Evolutionary conservation across 73 alveolate species (phyloP), one percentile per base, ranked within the genome.

Genomic region (Loxodes magnus): DNA sequence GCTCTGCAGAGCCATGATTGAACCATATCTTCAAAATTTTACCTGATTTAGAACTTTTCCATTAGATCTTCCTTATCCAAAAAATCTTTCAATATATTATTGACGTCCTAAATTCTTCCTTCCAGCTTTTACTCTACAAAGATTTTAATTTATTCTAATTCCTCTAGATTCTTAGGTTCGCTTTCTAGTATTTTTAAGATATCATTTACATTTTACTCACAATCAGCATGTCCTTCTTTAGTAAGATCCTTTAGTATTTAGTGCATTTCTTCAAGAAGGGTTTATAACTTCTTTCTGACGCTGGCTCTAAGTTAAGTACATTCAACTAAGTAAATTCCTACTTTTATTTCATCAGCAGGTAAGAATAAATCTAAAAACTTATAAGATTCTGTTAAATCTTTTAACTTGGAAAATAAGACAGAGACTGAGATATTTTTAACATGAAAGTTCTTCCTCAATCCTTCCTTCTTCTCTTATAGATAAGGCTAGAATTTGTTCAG

Each of bases 161-260:
- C 90, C 37, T 81, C 94, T 12, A 81, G 43, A 56, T 81, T 71
- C 30, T 61, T 68, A 27, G 94, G 94, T 20, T 66, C 83, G 9
- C 71, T 68, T 17, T 63, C 44, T 12, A 81, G 53, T 43, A 69
- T 64, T 6, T 46, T 31, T 5, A 81, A 60, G 57, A 81, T 39
- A n/a, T 42, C 43, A 20, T 76, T 75, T 2, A 75, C 85, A 39
- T 81, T 87, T 23, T 79, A 67, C 42, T 71, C 94, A 19, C 75
- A 54, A 30, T 52, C 34, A 2, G 51, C 56, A 48, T 75, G 62
- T 35, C 75, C 82, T 17, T 81, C 50, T 12, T 50, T 56, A 2
- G 71, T 77, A 60, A 64, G 70, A 52, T 64, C 55, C 62, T 71
- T 77, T 10, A 77, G 22, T 51, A 43, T 62, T 34, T 62, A 64